Percentiles rank a stretch among this genome's conserved stretches.
Evolutionary conservation across 1,284 basidiomycete species (phyloP).

Genomic region (Moesziomyces parantarcticus): DNA sequence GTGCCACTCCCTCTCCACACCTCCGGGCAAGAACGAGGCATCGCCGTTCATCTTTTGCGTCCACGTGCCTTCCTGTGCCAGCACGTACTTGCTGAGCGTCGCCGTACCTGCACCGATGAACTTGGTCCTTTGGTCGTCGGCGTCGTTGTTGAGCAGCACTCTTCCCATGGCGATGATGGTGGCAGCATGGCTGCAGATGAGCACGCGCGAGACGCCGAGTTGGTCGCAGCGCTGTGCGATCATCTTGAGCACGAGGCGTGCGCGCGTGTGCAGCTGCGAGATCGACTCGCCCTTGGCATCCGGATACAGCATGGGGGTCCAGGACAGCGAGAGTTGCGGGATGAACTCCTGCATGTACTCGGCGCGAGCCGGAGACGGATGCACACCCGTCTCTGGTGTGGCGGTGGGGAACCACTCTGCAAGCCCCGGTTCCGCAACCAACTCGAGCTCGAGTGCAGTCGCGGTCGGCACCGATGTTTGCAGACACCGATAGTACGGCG

Average conservation of each 20-base stretch:
- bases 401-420: slow-evolving; percentile 86
- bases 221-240: slow-evolving; percentile 46
- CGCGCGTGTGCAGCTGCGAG: slow-evolving; percentile 75
- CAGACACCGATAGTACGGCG: slow-evolving; percentile 79
- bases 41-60: slow-evolving; percentile 54
- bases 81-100: slow-evolving; percentile 55
- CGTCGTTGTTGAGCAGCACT: slow-evolving; percentile 72
- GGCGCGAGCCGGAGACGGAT: slow-evolving; percentile 46
- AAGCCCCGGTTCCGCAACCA: slow-evolving; percentile 81
- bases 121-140: slow-evolving; percentile 64
- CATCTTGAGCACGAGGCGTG: slow-evolving; percentile 71
- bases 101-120: slow-evolving; percentile 61
- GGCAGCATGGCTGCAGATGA: slow-evolving; percentile 83
- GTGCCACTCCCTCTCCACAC: slow-evolving; percentile 80
- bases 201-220: slow-evolving; percentile 71
- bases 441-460: slow-evolving; percentile 74
- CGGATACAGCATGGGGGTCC: slow-evolving; percentile 75
- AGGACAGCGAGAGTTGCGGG: slow-evolving; percentile 70
- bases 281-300: slow-evolving; percentile 79
- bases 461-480: slow-evolving; percentile 80
- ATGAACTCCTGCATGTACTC: slow-evolving; percentile 78
- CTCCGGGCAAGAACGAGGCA: slow-evolving; percentile 69
- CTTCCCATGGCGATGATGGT: slow-evolving; percentile 78
- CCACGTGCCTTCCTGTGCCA: slow-evolving; percentile 26
- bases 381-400: slow-evolving; percentile 71